A percentile compares a stretch with the other conserved stretches of the same genome.
Evolutionary conservation across 23 red algal species (phyloP).

Genomic region (Agarophyton chilense): DNA sequence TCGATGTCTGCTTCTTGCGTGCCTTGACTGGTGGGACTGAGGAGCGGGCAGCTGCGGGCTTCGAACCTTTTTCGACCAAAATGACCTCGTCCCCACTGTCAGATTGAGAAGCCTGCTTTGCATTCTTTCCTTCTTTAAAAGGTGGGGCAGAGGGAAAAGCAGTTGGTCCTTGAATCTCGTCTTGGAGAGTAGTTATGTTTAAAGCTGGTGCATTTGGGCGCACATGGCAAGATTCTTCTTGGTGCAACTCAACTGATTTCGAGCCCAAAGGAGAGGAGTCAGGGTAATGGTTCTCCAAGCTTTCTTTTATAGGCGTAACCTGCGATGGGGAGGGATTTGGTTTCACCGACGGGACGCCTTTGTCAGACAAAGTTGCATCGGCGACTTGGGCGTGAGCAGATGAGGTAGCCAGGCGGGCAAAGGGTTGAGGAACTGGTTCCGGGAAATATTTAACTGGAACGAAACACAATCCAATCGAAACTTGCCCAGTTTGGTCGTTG

Average conservation of each 20-base stretch:
- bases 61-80: background rate
- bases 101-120: background rate
- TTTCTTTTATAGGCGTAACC: background rate
- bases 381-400: background rate
- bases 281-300: background rate
- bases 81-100: background rate
- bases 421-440: background rate
- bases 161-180: background rate
- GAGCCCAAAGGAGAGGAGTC: background rate
- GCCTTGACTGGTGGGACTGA: background rate
- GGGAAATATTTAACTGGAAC: background rate
- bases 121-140: background rate
- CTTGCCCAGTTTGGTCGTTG: background rate
- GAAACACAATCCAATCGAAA: background rate
- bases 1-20: background rate
- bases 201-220: background rate
- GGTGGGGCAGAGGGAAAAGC: background rate
- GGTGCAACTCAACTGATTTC: background rate
- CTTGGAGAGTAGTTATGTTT: background rate
- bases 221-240: background rate
- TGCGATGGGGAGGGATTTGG: background rate
- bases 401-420: background rate
- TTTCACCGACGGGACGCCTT: background rate
- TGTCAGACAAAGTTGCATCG: background rate
- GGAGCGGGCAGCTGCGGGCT: background rate